These are phyloP conservation scores for Blastocystis sp. DNA, from an alignment of 352 stramenopile genomes.

Conservation along the genomic window DNA sequence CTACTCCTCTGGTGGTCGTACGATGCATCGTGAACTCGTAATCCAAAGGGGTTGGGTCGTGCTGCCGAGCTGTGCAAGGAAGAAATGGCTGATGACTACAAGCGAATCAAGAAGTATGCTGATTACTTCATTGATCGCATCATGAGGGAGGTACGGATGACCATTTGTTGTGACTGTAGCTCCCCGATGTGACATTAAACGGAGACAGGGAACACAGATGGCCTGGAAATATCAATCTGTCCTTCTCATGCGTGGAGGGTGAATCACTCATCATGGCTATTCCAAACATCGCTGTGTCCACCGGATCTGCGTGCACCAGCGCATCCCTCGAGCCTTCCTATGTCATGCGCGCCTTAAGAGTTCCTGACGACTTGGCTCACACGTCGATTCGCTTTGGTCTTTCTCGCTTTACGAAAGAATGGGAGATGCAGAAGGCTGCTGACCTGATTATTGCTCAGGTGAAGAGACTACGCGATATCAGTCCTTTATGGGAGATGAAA, in stretches of 20 bases:
- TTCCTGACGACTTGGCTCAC: conserved; percentile 96
- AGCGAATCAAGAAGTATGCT: conserved; percentile 74
- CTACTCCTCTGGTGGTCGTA: conserved; percentile 75
- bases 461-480: conserved; percentile 91
- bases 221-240: conserved; percentile 94
- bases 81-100: conserved; percentile 90
- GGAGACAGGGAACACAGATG: conserved; percentile 85
- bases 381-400: conserved; percentile 94
- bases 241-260: conserved; percentile 97
- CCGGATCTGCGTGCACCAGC: conserved; percentile 87
- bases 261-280: conserved; percentile 96
- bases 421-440: conserved; percentile 91
- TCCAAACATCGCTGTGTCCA: conserved; percentile 92
- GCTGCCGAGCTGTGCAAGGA: conserved; percentile 82
- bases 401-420: conserved; percentile 93
- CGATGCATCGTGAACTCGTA: conserved; percentile 54
- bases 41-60: conserved; percentile 73
- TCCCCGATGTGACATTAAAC: conserved; percentile 90
- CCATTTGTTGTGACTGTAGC: conserved; percentile 56
- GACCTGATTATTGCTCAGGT: conserved; percentile 88
- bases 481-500: conserved; percentile 98
- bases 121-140: conserved; percentile 84
- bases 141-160: conserved; percentile 66
- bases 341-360: conserved; percentile 91
- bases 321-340: conserved; percentile 96